phyloP scores from a whole-genome alignment of 257 asterid species.

The Echium plantagineum region DNA sequence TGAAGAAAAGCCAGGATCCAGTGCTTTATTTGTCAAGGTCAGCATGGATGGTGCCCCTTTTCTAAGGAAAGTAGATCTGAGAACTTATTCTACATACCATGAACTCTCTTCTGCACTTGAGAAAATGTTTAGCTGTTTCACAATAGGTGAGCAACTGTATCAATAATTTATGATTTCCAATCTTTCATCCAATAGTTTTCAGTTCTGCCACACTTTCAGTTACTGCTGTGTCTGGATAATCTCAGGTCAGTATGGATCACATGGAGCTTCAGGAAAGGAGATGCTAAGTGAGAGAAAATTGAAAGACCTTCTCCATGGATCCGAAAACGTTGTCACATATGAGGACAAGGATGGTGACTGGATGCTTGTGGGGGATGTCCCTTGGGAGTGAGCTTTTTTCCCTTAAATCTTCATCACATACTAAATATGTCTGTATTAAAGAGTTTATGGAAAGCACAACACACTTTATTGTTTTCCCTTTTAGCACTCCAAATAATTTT shows the following conservation, averaged over 20 bases:
- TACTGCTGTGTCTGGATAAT: constrained; percentile 14
- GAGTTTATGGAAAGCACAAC: too few species aligned
- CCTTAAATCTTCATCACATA: neutral
- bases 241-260: constrained; percentile 56
- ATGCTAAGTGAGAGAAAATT: constrained; percentile 51
- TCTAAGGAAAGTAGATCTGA: constrained; percentile 60
- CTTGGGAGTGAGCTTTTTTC: constrained; percentile 63
- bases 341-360: constrained; percentile 75
- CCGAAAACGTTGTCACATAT: constrained; percentile 61
- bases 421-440: neutral
- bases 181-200: neutral
- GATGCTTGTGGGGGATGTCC: constrained; percentile 82
- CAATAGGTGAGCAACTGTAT: constrained; percentile 33
- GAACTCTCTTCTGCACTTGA: constrained; percentile 63
- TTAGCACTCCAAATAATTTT: too few species aligned
- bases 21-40: constrained; percentile 53
- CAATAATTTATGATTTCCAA: neutral
- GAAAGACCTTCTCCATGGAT: constrained; percentile 53
- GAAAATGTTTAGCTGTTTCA: constrained; percentile 69
- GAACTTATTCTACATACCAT: constrained; percentile 46
- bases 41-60: constrained; percentile 82
- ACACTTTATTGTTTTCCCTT: too few species aligned
- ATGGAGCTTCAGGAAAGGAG: constrained; percentile 47
- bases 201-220: constrained; percentile 3
- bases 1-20: constrained; percentile 40